Conservation (phyloP, 2,329 filamentous ascomycete species). For the Ascochyta pisi region DNA sequence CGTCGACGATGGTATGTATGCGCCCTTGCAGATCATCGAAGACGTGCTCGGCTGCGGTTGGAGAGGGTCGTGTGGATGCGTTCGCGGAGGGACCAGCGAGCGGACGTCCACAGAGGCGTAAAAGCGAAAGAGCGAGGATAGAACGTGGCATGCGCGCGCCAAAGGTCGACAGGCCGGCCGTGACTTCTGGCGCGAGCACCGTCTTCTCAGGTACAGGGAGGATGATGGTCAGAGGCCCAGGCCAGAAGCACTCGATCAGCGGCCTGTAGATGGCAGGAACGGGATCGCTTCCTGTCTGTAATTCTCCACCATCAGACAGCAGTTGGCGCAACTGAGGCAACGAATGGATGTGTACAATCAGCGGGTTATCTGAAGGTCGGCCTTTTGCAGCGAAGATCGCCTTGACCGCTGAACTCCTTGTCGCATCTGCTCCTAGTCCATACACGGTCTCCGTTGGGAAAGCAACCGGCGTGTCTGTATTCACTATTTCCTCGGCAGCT, state of each 20-base stretch:
- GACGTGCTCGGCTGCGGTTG: conserved; percentile 89
- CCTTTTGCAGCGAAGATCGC: conserved; percentile 95
- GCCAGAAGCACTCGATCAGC: conserved; percentile 87
- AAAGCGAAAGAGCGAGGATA: conserved; percentile 84
- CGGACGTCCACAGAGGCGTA: conserved; percentile 76
- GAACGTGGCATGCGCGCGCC: conserved; percentile 89
- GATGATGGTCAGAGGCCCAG: conserved; percentile 89
- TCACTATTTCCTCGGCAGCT: conserved; percentile 71
- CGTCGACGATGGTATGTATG: conserved; percentile 88
- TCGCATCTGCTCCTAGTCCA: conserved; percentile 94
- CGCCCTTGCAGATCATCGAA: conserved; percentile 80
- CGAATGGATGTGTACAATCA: conserved; percentile 91
- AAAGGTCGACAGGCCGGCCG: conserved; percentile 82
- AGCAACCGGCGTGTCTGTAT: conserved; percentile 78
- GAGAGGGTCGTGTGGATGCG: conserved; percentile 89
- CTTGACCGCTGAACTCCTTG: conserved; percentile 78
- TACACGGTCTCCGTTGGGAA: conserved; percentile 99
- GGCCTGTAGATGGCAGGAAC: conserved; percentile 79
- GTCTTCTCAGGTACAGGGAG: conserved; percentile 76
- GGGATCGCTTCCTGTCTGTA: conserved; percentile 40
- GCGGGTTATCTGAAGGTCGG: conserved; percentile 88
- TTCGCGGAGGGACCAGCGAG: conserved; percentile 94
- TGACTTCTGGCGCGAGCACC: conserved; percentile 86
- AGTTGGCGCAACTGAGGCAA: conserved; percentile 75
- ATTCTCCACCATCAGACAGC: conserved; percentile 49